Evolutionary conservation across 2,329 filamentous ascomycete species (phyloP), one percentile per base, ranked within the genome.

Genomic region (Rutstroemia sp.): DNA sequence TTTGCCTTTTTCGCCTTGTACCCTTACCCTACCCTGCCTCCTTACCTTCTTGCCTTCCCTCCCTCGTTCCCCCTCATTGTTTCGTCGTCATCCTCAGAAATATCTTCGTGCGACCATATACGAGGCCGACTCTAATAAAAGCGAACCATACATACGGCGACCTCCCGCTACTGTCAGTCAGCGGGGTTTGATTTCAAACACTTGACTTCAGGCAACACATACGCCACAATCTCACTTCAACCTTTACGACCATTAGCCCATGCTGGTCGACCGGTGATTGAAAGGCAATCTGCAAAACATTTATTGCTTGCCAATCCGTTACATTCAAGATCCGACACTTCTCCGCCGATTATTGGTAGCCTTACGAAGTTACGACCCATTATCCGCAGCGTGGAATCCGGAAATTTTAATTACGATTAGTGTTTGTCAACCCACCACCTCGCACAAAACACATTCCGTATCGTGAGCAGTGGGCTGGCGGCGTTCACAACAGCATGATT

Each of bases 321-420:
- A 45, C 52, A 42, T 39, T 49, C 45, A 49, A 47, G 27, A 49
- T 44, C 7, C 52, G 49, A 45, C 52, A 44, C 18, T 19, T 49
- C 49, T 49, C 52, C 52, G 45, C 45, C 7, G 37, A 34, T 44
- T 23, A 49, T 54, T 54, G 52, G 45, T 34, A 54, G 52, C 52
- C 52, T 42, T 54, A 54, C n/a, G n/a, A n/a, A n/a, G n/a, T n/a
- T n/a, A n/a, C 18, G 21, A 41, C 23, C 30, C n/a, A 27, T 30
- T 39, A 49, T 19, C 52, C 49, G 45, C 42, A 5, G 42, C n/a
- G 21, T 46, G n/a, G 42, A 46, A 23, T 23, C 23, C 19, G 42
- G 42, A 23, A 46, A 21, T 10, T 46, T 42, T 34, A 34, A 14
- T 42, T 38, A 18, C 23, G 2, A 34, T 42, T 54, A 34, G 30